Evolutionary conservation across 1,284 basidiomycete genomes (phyloP).

Genomic region (Marasmius tenuissimus): DNA sequence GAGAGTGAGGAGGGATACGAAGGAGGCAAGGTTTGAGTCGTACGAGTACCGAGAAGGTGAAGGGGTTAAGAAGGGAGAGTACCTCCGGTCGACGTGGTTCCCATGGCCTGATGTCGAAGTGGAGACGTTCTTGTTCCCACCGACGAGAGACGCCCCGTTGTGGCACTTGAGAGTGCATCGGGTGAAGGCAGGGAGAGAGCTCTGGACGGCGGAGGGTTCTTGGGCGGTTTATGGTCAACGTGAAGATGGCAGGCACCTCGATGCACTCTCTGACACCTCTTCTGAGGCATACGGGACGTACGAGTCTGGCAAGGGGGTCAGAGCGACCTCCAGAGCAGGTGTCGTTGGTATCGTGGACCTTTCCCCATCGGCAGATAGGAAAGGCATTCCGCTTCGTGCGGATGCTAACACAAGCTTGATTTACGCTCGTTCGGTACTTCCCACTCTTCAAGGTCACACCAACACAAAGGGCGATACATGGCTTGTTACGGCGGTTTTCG

Average conservation of each 20-base stretch:
- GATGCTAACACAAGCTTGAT: conserved; percentile 78
- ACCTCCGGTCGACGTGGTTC: conserved; percentile 66
- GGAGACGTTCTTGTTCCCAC: conserved; percentile 76
- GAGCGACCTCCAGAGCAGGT: conserved; percentile 61
- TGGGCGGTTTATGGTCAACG: conserved; percentile 75
- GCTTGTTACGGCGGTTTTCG: conserved; percentile 73
- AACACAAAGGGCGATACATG: conserved; percentile 45
- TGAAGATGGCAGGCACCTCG: conserved; percentile 59
- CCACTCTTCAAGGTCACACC: conserved; percentile 58
- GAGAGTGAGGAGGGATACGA: conserved; percentile 65
- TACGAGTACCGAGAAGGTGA: neutral
- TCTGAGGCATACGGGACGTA: conserved; percentile 47
- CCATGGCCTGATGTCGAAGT: conserved; percentile 74
- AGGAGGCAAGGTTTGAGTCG: conserved; percentile 58
- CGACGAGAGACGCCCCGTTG: conserved; percentile 50
- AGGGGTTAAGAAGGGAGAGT: conserved; percentile 26
- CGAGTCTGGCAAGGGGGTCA: conserved; percentile 42
- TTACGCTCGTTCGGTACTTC: conserved; percentile 65
- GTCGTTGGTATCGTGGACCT: conserved; percentile 64
- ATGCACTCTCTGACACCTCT: conserved; percentile 32
- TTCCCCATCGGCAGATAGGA: conserved; percentile 25
- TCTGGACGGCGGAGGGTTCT: conserved; percentile 67
- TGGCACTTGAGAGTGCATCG: conserved; percentile 71
- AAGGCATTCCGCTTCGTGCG: conserved; percentile 56
- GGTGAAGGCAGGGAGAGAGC: conserved; percentile 30